Evolutionary conservation across 2,329 filamentous ascomycete genomes (phyloP).

Genomic region (Akanthomyces lecanii): DNA sequence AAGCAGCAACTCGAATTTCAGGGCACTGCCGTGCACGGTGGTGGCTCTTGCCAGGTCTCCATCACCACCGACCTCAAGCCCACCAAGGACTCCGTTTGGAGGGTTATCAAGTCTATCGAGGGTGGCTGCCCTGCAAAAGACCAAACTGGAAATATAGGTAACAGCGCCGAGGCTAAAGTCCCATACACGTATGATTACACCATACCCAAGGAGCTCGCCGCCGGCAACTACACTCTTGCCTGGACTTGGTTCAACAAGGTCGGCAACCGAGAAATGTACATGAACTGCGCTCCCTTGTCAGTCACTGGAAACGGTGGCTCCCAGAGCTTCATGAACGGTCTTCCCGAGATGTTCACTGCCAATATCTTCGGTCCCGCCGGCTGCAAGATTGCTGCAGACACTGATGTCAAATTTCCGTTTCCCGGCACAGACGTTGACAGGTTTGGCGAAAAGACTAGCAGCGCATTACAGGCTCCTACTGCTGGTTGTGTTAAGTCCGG

Average conservation of each 20-base stretch:
- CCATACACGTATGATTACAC: constrained; percentile 63
- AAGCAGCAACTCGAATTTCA: constrained; percentile 54
- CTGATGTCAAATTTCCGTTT: constrained; percentile 60
- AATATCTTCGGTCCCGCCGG: constrained; percentile 52
- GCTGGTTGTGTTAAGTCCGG: constrained; percentile 21
- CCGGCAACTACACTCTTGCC: constrained; percentile 75
- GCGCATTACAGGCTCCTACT: constrained; percentile 25
- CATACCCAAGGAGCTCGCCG: constrained; percentile 66
- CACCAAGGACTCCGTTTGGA: constrained; percentile 66
- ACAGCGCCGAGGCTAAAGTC: constrained; percentile 38
- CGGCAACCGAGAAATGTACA: constrained; percentile 95
- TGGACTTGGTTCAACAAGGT: constrained; percentile 96
- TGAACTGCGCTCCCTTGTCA: constrained; percentile 82
- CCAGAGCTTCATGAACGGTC: constrained; percentile 50
- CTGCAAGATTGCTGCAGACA: constrained; percentile 54
- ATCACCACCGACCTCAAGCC: constrained; percentile 74
- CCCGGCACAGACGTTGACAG: constrained; percentile 55
- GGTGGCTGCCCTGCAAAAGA: constrained; percentile 74
- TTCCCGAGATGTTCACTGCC: constrained; percentile 69
- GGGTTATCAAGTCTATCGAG: constrained; percentile 83
- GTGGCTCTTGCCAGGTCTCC: constrained; percentile 86
- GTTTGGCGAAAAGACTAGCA: constrained; percentile 37
- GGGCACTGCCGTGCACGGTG: constrained; percentile 77
- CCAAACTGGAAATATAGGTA: constrained; percentile 53
- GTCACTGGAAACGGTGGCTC: constrained; percentile 53